Conservation (phyloP, 164 flowering plant species). For the Kalanchoe fedtschenkoi region DNA sequence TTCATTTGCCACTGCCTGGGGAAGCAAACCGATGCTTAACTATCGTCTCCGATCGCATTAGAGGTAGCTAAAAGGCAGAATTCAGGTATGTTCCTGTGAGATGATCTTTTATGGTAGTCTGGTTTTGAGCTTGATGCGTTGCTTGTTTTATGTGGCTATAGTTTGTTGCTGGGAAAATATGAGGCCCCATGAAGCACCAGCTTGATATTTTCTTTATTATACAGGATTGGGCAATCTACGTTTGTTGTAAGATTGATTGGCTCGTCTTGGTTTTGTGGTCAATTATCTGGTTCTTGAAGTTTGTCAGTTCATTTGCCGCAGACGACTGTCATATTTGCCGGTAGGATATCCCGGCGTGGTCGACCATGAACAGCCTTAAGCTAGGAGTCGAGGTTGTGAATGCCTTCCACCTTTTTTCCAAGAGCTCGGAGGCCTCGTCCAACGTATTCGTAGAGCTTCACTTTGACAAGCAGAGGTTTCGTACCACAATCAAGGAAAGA, state of each 20-base stretch:
- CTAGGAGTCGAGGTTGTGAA: conserved; percentile 77
- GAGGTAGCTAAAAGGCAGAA: not conserved
- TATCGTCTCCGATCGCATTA: not conserved
- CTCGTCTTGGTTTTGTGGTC: too few species aligned
- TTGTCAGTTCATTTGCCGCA: too few species aligned
- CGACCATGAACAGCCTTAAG: conserved; percentile 35
- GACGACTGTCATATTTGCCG: too few species aligned
- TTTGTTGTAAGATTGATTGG: too few species aligned
- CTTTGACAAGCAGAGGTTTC: conserved; percentile 56
- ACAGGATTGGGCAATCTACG: too few species aligned
- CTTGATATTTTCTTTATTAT: too few species aligned
- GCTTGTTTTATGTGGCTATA: not conserved
- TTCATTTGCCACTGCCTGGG: not conserved
- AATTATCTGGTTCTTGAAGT: too few species aligned
- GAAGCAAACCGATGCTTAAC: not conserved
- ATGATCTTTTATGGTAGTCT: not conserved
- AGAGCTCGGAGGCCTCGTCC: conserved; percentile 68
- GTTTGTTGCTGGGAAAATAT: too few species aligned
- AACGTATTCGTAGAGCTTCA: conserved; percentile 68
- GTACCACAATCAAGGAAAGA: conserved; percentile 54
- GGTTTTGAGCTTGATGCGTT: too few species aligned
- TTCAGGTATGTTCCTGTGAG: not conserved
- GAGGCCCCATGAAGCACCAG: too few species aligned
- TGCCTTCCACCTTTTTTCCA: conserved; percentile 63
- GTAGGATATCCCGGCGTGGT: too few species aligned